Percentiles rank a stretch among this genome's conserved stretches.
phyloP scores from a whole-genome alignment of 2,329 filamentous ascomycete species.

The Penicillium sp. region DNA sequence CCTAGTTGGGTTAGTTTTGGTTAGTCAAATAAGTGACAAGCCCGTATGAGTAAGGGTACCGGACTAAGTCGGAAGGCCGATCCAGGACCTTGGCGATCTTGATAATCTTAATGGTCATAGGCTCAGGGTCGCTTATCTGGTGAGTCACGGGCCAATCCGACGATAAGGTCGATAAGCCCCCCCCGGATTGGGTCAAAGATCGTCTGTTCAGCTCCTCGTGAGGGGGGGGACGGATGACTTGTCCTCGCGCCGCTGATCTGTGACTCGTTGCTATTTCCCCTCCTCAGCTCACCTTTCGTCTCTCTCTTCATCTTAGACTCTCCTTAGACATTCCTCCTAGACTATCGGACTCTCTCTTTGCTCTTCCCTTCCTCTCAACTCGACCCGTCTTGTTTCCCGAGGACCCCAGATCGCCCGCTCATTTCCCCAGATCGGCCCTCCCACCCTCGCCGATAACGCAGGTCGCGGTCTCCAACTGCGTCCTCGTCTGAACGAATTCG shows the following conservation, averaged over 20 bases:
- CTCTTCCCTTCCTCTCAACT: neutral
- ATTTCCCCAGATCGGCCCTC: slow-evolving; percentile 14
- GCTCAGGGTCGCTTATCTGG: slow-evolving; percentile 18
- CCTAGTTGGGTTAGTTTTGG: too few relatives aligned
- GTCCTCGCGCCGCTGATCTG: slow-evolving; percentile 2
- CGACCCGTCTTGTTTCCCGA: neutral
- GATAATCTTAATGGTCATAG: slow-evolving; percentile 6
- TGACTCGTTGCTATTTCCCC: neutral
- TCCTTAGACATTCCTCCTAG: neutral
- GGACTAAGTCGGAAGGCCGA: slow-evolving; percentile 1
- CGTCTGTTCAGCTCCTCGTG: slow-evolving; percentile 18
- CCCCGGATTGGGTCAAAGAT: slow-evolving; percentile 7
- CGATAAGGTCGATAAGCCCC: slow-evolving; percentile 4
- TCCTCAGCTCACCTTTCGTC: neutral
- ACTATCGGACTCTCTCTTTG: neutral
- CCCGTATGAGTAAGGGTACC: neutral
- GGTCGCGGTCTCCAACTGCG: slow-evolving; percentile 1
- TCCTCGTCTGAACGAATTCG: neutral
- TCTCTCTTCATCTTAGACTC: neutral
- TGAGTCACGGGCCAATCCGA: slow-evolving; percentile 16
- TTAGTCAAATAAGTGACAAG: neutral
- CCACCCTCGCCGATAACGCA: slow-evolving; percentile 1
- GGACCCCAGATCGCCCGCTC: slow-evolving; percentile 4
- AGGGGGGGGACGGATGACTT: slow-evolving; percentile 16
- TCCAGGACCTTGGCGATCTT: neutral